These are phyloP conservation scores for Xylaria palmicola DNA, from an alignment of 495 filamentous ascomycete species.

Conservation along the genomic window DNA sequence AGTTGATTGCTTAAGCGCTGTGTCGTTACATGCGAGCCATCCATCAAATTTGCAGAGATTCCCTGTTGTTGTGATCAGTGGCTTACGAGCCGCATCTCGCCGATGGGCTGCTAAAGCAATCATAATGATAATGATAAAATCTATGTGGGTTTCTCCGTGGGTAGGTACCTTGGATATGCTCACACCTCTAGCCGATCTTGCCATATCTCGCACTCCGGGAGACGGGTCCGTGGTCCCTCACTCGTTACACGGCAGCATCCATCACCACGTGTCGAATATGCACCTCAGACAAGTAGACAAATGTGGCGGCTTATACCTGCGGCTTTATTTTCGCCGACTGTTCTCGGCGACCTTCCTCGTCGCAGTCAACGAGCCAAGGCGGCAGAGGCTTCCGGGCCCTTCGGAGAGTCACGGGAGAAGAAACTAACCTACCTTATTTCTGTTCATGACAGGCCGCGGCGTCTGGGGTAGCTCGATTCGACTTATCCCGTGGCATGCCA, in stretches of 20 bases:
- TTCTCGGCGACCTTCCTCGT: not conserved
- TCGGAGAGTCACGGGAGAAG: not conserved
- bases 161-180: not conserved
- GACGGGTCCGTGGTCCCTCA: not conserved
- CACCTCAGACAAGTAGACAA: not conserved
- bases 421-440: not conserved
- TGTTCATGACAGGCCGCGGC: not conserved
- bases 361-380: not conserved
- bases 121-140: too few species aligned
- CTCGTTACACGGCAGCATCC: conserved; percentile 10
- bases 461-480: not conserved
- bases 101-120: not conserved
- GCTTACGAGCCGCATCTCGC: not conserved
- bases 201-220: not conserved
- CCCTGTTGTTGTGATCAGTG: not conserved
- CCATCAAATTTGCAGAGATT: not conserved
- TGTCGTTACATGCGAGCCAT: not conserved
- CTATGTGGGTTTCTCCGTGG: too few species aligned
- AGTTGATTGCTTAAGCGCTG: too few species aligned
- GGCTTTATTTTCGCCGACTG: not conserved
- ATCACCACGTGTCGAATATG: conserved; percentile 12
- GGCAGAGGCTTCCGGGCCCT: not conserved
- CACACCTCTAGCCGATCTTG: not conserved
- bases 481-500: not conserved
- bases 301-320: conserved; percentile 11